These are phyloP conservation scores for Pythium phragmitis DNA, from an alignment of 352 stramenopile species.

Conservation along the genomic window DNA sequence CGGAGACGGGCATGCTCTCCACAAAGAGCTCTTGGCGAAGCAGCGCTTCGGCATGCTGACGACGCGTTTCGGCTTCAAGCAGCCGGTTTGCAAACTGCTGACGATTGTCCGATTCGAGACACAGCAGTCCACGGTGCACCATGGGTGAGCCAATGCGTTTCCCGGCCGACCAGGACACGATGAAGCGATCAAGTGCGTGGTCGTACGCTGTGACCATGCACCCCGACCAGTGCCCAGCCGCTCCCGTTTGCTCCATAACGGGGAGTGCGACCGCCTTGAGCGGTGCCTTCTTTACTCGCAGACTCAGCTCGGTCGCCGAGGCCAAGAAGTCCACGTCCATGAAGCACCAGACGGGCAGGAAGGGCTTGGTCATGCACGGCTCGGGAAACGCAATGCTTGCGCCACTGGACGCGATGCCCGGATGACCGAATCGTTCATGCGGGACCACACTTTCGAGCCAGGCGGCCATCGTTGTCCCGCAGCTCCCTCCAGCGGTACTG, in stretches of 20 bases:
- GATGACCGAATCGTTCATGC: conserved; percentile 47
- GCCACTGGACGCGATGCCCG: conserved; percentile 27
- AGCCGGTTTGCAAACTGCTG: conserved; percentile 50
- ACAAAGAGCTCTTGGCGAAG: conserved; percentile 68
- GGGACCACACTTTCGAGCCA: conserved; percentile 51
- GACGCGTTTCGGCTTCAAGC: conserved; percentile 36
- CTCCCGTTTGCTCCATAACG: conserved; percentile 53
- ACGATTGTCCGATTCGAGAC: conserved; percentile 54
- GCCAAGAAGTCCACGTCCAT: conserved; percentile 46
- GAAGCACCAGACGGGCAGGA: conserved; percentile 75
- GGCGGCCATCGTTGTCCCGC: conserved; percentile 27
- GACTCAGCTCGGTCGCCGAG: conserved; percentile 5
- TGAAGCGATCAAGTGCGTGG: conserved; percentile 37
- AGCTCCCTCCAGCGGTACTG: conserved; percentile 14
- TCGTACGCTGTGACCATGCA: conserved; percentile 80
- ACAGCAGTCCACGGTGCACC: conserved; percentile 62
- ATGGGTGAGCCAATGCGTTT: conserved; percentile 69
- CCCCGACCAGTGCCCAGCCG: conserved; percentile 64
- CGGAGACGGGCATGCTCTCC: conserved; percentile 73
- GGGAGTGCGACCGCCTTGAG: conserved; percentile 64
- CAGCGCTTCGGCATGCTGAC: conserved; percentile 58
- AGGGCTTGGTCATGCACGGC: conserved; percentile 41
- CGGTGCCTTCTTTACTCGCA: conserved; percentile 20
- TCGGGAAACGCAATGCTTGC: background rate
- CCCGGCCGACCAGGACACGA: conserved; percentile 75